A percentile compares a stretch with the other conserved stretches of the same genome.
phyloP scores from a whole-genome alignment of 2,329 filamentous ascomycete genomes.

The Mariannaea sp. region DNA sequence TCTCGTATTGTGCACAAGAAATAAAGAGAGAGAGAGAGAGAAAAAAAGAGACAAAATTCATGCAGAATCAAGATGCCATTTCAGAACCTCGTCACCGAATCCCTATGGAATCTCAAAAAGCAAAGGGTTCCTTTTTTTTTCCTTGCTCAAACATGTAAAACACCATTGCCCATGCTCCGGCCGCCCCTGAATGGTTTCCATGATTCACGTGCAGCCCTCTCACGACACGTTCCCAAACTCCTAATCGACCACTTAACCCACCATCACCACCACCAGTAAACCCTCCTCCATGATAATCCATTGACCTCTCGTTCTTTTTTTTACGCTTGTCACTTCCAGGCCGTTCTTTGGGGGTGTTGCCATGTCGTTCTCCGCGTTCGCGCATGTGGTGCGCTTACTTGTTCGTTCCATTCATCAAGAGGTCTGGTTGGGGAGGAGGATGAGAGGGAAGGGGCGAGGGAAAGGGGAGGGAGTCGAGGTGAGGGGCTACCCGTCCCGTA shows the following conservation, averaged over 20 bases:
- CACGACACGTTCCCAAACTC: slow-evolving; percentile 24
- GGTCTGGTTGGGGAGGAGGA: neutral
- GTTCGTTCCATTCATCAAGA: slow-evolving; percentile 16
- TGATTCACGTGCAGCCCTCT: slow-evolving; percentile 28
- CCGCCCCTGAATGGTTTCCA: slow-evolving; percentile 26
- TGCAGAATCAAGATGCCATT: slow-evolving; percentile 45
- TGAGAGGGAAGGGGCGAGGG: slow-evolving; percentile 25
- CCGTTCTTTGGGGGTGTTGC: neutral
- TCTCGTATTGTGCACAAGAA: too few species aligned
- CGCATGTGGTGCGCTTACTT: neutral
- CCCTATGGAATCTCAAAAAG: slow-evolving; percentile 42
- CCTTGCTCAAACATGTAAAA: slow-evolving; percentile 45
- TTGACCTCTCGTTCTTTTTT: slow-evolving; percentile 6
- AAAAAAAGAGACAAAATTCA: slow-evolving; percentile 22
- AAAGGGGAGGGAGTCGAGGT: slow-evolving; percentile 24
- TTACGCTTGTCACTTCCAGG: slow-evolving; percentile 18
- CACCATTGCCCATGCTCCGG: slow-evolving; percentile 44
- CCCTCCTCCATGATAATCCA: neutral
- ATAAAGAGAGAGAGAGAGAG: too few species aligned
- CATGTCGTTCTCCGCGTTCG: slow-evolving; percentile 9
- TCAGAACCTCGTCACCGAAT: slow-evolving; percentile 41
- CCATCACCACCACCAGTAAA: slow-evolving; percentile 18
- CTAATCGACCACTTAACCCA: slow-evolving; percentile 11
- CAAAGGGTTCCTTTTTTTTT: slow-evolving; percentile 34
- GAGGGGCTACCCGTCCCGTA: slow-evolving; percentile 15